phyloP scores from a whole-genome alignment of 345 rosid genomes.

The Psidium guajava region DNA sequence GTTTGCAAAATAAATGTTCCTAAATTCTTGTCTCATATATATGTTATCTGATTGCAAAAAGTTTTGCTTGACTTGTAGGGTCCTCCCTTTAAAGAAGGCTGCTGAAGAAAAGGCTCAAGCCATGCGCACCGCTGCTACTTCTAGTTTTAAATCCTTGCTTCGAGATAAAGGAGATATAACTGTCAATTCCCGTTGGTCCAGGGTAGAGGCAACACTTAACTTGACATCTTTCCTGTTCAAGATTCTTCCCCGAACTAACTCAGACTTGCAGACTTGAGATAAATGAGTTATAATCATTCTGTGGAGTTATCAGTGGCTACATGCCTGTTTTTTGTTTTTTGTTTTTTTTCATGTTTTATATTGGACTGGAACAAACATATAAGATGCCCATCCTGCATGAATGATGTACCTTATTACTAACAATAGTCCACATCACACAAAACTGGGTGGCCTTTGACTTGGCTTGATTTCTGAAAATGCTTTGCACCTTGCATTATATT shows the following conservation, averaged over 20 bases:
- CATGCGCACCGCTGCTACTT: constrained; percentile 51
- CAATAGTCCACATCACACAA: background rate
- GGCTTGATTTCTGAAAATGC: background rate
- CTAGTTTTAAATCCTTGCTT: constrained; percentile 79
- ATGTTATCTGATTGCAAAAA: background rate
- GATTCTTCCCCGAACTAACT: background rate
- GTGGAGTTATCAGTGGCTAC: background rate
- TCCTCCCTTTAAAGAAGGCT: constrained; percentile 60
- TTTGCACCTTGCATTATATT: background rate
- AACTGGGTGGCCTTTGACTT: background rate
- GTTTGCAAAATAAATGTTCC: background rate
- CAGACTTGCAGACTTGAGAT: background rate
- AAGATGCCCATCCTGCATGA: background rate
- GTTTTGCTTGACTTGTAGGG: constrained; percentile 32
- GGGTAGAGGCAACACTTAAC: constrained; percentile 29
- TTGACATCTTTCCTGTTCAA: background rate
- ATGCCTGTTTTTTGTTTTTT: background rate
- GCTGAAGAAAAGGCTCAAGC: constrained; percentile 74
- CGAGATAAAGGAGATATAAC: constrained; percentile 59
- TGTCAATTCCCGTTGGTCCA: constrained; percentile 72
- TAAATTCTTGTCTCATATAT: background rate
- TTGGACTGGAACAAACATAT: background rate
- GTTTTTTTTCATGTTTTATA: background rate
- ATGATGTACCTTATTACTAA: background rate
- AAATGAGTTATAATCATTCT: background rate